Conservation (phyloP, 768 basidiomycete species). For the Chalciporus sphaerocephalus region DNA sequence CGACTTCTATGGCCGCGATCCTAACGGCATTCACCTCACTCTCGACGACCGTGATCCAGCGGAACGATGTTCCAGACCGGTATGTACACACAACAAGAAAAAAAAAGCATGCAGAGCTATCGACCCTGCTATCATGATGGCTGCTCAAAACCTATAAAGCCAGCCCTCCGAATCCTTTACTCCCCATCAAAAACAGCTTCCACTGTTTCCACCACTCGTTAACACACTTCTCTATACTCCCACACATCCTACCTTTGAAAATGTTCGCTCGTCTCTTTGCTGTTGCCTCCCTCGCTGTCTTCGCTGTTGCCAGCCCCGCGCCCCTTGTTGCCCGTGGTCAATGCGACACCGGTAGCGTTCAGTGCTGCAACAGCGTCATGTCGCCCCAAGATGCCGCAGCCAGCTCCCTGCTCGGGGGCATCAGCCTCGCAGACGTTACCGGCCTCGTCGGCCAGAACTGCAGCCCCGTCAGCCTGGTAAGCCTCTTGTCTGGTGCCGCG, state of each 20-base stretch:
- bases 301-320: constrained; percentile 10
- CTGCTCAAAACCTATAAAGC: constrained; percentile 7
- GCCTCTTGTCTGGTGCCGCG: neutral
- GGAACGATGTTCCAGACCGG: constrained; percentile 6
- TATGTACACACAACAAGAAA: constrained; percentile 3
- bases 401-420: constrained; percentile 2
- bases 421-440: neutral
- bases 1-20: neutral
- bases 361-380: constrained; percentile 16
- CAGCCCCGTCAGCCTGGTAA: neutral
- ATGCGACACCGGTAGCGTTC: constrained; percentile 9
- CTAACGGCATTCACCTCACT: constrained; percentile 10
- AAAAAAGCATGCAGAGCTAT: neutral
- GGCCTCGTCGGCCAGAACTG: constrained; percentile 5
- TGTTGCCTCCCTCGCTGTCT: constrained; percentile 13
- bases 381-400: too few relatives aligned
- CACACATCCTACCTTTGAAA: neutral
- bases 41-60: neutral
- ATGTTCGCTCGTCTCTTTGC: constrained; percentile 19
- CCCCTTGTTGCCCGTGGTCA: constrained; percentile 1
- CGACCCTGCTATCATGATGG: neutral
- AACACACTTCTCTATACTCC: neutral
- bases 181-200: neutral
- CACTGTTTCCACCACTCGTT: constrained; percentile 7
- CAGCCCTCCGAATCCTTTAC: neutral